Conservation (phyloP, 176 grass and related monocot species). For the Oryza punctata region DNA sequence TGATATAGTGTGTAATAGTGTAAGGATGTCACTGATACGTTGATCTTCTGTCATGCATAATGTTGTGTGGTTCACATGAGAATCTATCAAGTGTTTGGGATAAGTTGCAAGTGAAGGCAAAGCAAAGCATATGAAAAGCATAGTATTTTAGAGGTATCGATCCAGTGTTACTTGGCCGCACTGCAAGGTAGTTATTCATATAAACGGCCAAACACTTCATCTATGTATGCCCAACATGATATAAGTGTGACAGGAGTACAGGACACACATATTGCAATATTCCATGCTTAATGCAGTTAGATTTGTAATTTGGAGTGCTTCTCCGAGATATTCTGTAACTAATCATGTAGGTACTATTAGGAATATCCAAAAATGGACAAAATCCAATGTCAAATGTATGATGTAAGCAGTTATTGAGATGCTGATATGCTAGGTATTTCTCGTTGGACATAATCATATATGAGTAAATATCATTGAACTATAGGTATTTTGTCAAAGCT, state of each 20-base stretch:
- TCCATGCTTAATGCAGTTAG: neutral
- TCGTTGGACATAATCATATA: slow-evolving; percentile 28
- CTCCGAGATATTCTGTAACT: neutral
- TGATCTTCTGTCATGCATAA: slow-evolving; percentile 16
- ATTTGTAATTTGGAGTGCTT: slow-evolving; percentile 9
- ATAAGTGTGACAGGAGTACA: neutral
- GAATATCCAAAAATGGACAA: slow-evolving; percentile 10
- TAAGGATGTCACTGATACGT: neutral
- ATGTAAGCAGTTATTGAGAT: neutral
- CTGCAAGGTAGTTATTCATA: slow-evolving; percentile 16
- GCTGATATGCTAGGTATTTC: neutral
- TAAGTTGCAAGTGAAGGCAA: slow-evolving; percentile 20
- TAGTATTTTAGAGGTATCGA: neutral
- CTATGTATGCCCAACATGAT: neutral
- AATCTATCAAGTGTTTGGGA: slow-evolving; percentile 5
- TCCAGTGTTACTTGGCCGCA: slow-evolving; percentile 1
- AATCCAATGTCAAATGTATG: neutral
- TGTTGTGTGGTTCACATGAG: neutral
- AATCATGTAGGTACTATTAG: neutral
- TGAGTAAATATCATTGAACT: slow-evolving; percentile 11
- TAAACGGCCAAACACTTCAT: neutral
- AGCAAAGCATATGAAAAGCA: slow-evolving; percentile 4
- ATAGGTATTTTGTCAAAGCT: neutral
- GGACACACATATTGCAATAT: slow-evolving; percentile 17
- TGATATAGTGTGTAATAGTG: neutral